Evolutionary conservation across 306 rosid species (phyloP).

Genomic region (Quercus gilva): DNA sequence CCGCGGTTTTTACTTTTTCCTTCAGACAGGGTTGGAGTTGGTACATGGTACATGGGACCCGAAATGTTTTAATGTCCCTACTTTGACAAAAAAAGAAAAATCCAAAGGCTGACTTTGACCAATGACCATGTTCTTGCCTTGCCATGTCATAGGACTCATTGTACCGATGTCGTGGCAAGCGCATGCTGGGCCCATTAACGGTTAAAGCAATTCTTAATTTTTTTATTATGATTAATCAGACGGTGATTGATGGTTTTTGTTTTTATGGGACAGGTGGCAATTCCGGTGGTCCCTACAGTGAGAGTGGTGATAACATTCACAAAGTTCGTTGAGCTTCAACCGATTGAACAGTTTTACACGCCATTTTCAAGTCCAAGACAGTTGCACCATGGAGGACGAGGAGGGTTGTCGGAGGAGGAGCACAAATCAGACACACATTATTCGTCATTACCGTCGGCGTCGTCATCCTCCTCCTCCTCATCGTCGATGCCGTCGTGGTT

Average conservation of each 20-base stretch:
- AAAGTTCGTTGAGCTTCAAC: slow-evolving; percentile 82
- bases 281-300: slow-evolving; percentile 95
- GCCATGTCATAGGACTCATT: slow-evolving; percentile 2
- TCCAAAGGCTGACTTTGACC: slow-evolving; percentile 1
- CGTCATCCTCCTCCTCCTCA: slow-evolving; percentile 17
- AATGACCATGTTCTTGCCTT: background rate
- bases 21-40: background rate
- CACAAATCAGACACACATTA: slow-evolving; percentile 25
- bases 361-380: slow-evolving; percentile 84
- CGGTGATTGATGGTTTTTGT: background rate
- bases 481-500: slow-evolving; percentile 60
- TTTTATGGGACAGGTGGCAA: slow-evolving; percentile 66
- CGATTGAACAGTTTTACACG: slow-evolving; percentile 73
- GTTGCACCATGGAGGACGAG: slow-evolving; percentile 33
- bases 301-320: slow-evolving; percentile 95
- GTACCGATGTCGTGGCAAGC: background rate
- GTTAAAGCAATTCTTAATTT: background rate
- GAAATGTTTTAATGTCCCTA: background rate
- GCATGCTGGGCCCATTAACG: background rate
- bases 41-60: background rate
- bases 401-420: slow-evolving; percentile 34
- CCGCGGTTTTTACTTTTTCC: background rate
- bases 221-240: background rate
- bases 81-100: background rate
- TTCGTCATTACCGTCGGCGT: slow-evolving; percentile 21